Base-by-base conservation (phyloP, 768 basidiomycete species). In the Suillus bovinus region DNA sequence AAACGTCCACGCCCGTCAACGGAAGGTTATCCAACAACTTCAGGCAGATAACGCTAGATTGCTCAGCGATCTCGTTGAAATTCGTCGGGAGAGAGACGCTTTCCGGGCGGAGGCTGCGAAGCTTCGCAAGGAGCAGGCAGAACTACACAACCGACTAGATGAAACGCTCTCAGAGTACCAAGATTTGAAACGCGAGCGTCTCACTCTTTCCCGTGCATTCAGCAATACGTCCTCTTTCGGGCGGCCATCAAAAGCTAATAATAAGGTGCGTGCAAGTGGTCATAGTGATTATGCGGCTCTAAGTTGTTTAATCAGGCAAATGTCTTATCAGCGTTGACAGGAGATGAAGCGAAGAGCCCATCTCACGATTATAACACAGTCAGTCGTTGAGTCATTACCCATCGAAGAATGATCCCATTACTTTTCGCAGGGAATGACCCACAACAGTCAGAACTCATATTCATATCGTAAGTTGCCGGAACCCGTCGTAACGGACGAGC, bases 51-150 rank as follows among this genome's bases (percentile, higher is more conserved):
- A 66, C 13, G 61, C 66, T 2, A 63, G 72, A 31, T 61, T 66
- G 6, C 64, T 74, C 38, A 58, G 58, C 33, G 69, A 72, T n/a
- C 69, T 74, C 24, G 64, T 20, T 5, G 69, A 74, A 11, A 27
- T 74, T 17, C 72, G 72, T 31, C 71, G 63, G 33, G 71, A 72
- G 56, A 66, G 72, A 34, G 72, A 74, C 29, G 38, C 33, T 7
- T 74, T 70, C 53, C 67, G 66, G 16, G 64, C 60, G 56, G 69
- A 72, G 46, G 66, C 49, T 0, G 71, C 66, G 7, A 68, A 61
- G 20, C 42, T 58, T 29, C 64, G 72, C 24, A 74, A 56, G 50
- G 67, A 66, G 47, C 67, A 64, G 17, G 64, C 63, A 2, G 71
- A 73, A 6, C 63, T 72, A 2, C 67, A 61, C 50, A 69, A 64